phyloP scores from a whole-genome alignment of 2,329 filamentous ascomycete species.

The Trichoderma koningiopsis region DNA sequence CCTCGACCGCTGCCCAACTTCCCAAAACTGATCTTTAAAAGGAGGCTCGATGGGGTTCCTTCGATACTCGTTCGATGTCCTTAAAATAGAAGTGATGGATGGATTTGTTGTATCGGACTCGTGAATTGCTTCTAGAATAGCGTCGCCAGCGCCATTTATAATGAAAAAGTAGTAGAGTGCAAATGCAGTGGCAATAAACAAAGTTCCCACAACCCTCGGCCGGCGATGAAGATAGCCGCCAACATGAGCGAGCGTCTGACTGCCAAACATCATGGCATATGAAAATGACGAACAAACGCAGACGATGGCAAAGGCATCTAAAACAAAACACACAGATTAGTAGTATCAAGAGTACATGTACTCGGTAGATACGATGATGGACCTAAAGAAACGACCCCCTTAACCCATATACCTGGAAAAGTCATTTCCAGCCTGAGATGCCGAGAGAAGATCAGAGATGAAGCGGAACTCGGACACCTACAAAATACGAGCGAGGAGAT shows the following conservation, averaged over 20 bases:
- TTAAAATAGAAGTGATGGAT: conserved; percentile 15
- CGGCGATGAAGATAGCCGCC: background rate
- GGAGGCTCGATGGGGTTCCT: conserved; percentile 36
- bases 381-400: background rate
- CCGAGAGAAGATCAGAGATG: background rate
- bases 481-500: background rate
- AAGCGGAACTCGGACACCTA: background rate
- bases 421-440: background rate
- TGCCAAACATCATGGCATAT: conserved; percentile 4
- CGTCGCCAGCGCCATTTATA: background rate
- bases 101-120: background rate
- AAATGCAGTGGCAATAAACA: background rate
- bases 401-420: background rate
- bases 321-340: background rate
- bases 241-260: background rate
- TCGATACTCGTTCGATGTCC: conserved; percentile 31
- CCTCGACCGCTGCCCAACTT: conserved; percentile 37
- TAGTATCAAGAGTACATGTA: background rate
- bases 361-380: background rate
- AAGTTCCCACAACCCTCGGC: background rate
- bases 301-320: background rate
- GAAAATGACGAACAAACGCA: background rate
- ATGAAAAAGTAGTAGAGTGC: background rate
- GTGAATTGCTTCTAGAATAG: background rate
- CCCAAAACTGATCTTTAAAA: conserved; percentile 38